These are phyloP conservation scores for Kwoniella shandongensis DNA, from an alignment of 768 basidiomycete species.

Conservation along the genomic window DNA sequence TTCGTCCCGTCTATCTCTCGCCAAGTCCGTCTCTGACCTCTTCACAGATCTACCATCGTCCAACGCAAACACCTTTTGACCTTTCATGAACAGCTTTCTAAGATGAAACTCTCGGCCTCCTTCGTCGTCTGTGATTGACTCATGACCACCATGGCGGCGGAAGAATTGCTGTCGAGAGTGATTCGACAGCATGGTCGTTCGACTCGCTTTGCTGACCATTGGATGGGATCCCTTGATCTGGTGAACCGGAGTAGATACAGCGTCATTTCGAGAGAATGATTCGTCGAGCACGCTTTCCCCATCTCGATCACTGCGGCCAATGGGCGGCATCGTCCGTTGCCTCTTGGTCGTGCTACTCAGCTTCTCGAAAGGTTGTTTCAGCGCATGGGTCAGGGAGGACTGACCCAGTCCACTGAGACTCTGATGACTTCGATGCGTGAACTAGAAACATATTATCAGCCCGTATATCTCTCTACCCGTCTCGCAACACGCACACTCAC, in stretches of 20 bases:
- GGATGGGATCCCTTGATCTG: neutral
- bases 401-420: constrained; percentile 25
- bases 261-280: no score
- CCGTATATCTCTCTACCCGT: neutral
- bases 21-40: neutral
- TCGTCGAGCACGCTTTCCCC: no score
- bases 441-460: constrained; percentile 10
- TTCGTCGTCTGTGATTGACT: constrained; percentile 32
- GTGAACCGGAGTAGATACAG: neutral
- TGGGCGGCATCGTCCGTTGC: constrained; percentile 4
- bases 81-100: constrained; percentile 36
- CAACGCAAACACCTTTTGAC: constrained; percentile 18
- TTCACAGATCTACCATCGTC: constrained; percentile 7
- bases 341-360: constrained; percentile 30
- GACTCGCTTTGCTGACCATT: constrained; percentile 6
- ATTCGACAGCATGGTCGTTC: constrained; percentile 5
- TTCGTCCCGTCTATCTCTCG: constrained; percentile 7
- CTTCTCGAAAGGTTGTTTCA: constrained; percentile 35
- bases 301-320: no score
- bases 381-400: constrained; percentile 20
- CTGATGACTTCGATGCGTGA: constrained; percentile 31
- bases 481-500: constrained; percentile 2
- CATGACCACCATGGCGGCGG: constrained; percentile 11
- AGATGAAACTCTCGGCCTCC: constrained; percentile 22
- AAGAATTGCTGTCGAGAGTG: constrained; percentile 12